phyloP scores from a whole-genome alignment of 1,284 basidiomycete species.

The Sporisorium scitamineum region DNA sequence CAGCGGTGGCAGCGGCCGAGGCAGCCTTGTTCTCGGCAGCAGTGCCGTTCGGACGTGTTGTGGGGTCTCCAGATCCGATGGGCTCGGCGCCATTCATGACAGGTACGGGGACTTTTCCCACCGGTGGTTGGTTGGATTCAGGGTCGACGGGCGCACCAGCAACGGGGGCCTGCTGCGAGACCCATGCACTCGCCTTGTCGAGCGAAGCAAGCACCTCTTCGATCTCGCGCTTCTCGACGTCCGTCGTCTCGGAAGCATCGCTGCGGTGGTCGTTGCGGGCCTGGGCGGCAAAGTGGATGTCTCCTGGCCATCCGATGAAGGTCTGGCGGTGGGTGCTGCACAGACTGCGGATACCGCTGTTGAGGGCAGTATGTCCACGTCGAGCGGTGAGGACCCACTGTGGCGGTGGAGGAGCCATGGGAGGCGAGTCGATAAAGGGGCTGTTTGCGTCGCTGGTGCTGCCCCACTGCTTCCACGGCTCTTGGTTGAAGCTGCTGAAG shows the following conservation, averaged over 20 bases:
- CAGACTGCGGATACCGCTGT: slow-evolving; percentile 88
- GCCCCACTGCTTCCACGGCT: slow-evolving; percentile 48
- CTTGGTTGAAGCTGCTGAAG: slow-evolving; percentile 51
- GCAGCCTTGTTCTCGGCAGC: slow-evolving; percentile 1
- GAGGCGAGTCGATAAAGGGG: slow-evolving; percentile 42
- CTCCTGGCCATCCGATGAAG: slow-evolving; percentile 93
- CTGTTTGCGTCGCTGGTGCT: slow-evolving; percentile 49
- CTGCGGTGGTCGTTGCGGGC: slow-evolving; percentile 60
- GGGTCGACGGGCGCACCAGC: slow-evolving; percentile 45
- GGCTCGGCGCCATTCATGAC: slow-evolving; percentile 68
- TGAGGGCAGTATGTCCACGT: slow-evolving; percentile 94
- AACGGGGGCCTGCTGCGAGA: slow-evolving; percentile 52
- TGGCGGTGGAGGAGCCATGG: slow-evolving; percentile 42
- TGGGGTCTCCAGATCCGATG: slow-evolving; percentile 46
- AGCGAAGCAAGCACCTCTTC: slow-evolving; percentile 63
- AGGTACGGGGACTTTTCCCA: slow-evolving; percentile 51
- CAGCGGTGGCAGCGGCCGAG: slow-evolving; percentile 71
- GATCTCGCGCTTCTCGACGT: slow-evolving; percentile 60
- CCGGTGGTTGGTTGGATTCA: slow-evolving; percentile 29
- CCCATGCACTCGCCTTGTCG: slow-evolving; percentile 61
- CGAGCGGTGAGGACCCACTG: slow-evolving; percentile 83
- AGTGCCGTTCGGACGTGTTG: slow-evolving; percentile 26
- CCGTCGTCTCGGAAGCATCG: slow-evolving; percentile 58
- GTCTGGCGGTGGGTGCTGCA: slow-evolving; percentile 86
- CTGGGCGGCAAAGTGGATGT: slow-evolving; percentile 73